phyloP scores from a whole-genome alignment of 2,329 filamentous ascomycete genomes.

The Neobulgaria alba region DNA sequence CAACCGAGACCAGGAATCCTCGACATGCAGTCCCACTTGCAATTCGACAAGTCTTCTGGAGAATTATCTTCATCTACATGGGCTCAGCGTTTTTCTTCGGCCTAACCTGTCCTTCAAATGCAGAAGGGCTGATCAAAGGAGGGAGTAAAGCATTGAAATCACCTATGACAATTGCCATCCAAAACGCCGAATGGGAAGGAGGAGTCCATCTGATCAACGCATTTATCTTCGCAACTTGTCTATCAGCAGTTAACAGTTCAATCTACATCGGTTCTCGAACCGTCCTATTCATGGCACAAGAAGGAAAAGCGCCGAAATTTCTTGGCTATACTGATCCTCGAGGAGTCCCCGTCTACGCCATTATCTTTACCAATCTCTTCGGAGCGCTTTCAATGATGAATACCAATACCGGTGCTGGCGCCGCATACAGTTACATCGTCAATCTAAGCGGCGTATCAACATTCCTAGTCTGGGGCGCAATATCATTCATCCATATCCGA shows the following conservation, averaged over 20 bases:
- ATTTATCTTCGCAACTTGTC: conserved; percentile 65
- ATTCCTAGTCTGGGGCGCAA: conserved; percentile 64
- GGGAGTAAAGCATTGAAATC: conserved; percentile 56
- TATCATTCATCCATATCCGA: conserved; percentile 62
- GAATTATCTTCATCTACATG: conserved; percentile 80
- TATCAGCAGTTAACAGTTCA: conserved; percentile 64
- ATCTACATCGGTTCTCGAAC: conserved; percentile 73
- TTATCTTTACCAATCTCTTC: conserved; percentile 62
- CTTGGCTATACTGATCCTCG: conserved; percentile 58
- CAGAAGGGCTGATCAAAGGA: conserved; percentile 52
- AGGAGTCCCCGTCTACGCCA: conserved; percentile 51
- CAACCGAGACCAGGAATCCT: conserved; percentile 43
- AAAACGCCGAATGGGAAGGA: conserved; percentile 63
- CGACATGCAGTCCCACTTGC: conserved; percentile 44
- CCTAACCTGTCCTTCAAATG: conserved; percentile 63
- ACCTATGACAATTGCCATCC: conserved; percentile 65
- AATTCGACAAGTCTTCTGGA: conserved; percentile 89
- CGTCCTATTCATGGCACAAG: conserved; percentile 66
- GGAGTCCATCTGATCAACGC: conserved; percentile 72
- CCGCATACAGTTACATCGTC: conserved; percentile 61
- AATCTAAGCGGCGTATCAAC: conserved; percentile 62
- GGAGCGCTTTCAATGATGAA: conserved; percentile 71
- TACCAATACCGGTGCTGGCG: conserved; percentile 54
- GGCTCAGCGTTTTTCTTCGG: conserved; percentile 68
- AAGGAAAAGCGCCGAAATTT: conserved; percentile 60